Conservation (phyloP, 2,329 filamentous ascomycete genomes). For the Penicillium hordei region DNA sequence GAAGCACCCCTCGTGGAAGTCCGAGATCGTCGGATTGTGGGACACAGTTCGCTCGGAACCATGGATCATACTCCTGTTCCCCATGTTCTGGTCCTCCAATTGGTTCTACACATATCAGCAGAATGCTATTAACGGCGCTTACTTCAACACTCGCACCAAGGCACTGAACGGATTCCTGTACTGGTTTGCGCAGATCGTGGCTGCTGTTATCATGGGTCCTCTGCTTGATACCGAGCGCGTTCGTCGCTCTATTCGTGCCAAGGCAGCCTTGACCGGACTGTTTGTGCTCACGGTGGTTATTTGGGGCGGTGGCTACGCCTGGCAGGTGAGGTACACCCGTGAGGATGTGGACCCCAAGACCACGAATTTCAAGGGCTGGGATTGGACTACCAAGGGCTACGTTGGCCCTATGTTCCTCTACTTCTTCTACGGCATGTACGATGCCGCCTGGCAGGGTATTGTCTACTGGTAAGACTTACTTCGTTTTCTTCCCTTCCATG, state of each 20-base stretch:
- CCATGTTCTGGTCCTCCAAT: conserved; percentile 77
- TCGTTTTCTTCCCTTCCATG: not conserved
- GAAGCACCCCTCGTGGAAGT: conserved; percentile 82
- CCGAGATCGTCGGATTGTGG: conserved; percentile 71
- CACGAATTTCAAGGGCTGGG: conserved; percentile 35
- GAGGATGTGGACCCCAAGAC: conserved; percentile 16
- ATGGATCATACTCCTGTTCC: conserved; percentile 72
- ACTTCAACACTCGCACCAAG: conserved; percentile 71
- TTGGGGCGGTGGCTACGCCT: conserved; percentile 80
- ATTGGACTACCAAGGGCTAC: conserved; percentile 69
- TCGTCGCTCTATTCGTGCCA: conserved; percentile 66
- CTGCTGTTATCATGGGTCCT: conserved; percentile 69
- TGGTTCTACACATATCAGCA: conserved; percentile 79
- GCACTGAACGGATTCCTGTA: conserved; percentile 73
- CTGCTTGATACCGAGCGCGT: conserved; percentile 62
- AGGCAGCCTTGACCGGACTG: conserved; percentile 58
- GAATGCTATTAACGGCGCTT: conserved; percentile 66
- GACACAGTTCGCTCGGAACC: conserved; percentile 69
- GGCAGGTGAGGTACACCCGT: conserved; percentile 62
- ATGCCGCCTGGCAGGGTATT: conserved; percentile 82
- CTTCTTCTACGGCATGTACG: conserved; percentile 85
- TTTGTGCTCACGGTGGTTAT: conserved; percentile 69
- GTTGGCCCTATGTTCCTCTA: conserved; percentile 80
- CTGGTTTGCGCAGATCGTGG: conserved; percentile 73
- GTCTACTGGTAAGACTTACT: conserved; percentile 70